Percentiles rank a stretch among this genome's conserved stretches.
These are phyloP conservation scores for Penicillium roqueforti DNA, from an alignment of 495 filamentous ascomycete species.

Conservation along the genomic window DNA sequence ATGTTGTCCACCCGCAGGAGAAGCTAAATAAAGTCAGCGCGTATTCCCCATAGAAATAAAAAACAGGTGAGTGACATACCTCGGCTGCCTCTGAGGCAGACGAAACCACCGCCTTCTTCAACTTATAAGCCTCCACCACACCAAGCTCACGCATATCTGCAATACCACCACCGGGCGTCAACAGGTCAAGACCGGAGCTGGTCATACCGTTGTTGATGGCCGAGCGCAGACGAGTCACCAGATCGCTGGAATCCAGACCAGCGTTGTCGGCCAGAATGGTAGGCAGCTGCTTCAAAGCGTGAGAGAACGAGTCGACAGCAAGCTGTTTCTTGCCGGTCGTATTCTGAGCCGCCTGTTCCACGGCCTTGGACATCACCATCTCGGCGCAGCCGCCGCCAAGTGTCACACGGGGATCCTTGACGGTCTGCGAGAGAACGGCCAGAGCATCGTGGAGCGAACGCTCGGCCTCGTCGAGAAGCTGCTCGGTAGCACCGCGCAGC, in stretches of 20 bases:
- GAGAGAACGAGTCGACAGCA: constrained; percentile 85
- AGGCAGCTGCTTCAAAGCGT: constrained; percentile 84
- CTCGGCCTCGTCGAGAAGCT: constrained; percentile 94
- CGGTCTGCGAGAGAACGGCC: constrained; percentile 94
- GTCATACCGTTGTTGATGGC: constrained; percentile 92
- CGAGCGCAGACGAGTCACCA: constrained; percentile 86
- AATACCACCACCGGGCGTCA: constrained; percentile 87
- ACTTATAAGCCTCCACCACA: constrained; percentile 98
- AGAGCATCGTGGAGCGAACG: constrained; percentile 93
- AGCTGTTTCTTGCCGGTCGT: constrained; percentile 95
- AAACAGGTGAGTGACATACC: constrained; percentile 44
- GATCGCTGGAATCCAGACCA: constrained; percentile 88
- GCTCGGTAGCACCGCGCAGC: constrained; percentile 91
- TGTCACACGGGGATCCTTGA: constrained; percentile 89
- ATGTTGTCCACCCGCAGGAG: constrained; percentile 84
- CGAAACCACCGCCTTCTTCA: constrained; percentile 93
- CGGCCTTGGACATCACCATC: constrained; percentile 98
- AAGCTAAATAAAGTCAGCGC: constrained; percentile 44
- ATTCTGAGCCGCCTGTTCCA: constrained; percentile 89
- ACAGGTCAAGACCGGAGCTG: constrained; percentile 83
- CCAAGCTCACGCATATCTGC: constrained; percentile 94
- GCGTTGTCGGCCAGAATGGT: constrained; percentile 98
- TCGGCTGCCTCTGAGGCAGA: constrained; percentile 95
- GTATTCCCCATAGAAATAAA: neutral
- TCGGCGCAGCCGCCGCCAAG: constrained; percentile 95